A percentile compares a stretch with the other conserved stretches of the same genome.
Conservation (phyloP, 1,284 basidiomycete species). For the Sporisorium graminicola region DNA sequence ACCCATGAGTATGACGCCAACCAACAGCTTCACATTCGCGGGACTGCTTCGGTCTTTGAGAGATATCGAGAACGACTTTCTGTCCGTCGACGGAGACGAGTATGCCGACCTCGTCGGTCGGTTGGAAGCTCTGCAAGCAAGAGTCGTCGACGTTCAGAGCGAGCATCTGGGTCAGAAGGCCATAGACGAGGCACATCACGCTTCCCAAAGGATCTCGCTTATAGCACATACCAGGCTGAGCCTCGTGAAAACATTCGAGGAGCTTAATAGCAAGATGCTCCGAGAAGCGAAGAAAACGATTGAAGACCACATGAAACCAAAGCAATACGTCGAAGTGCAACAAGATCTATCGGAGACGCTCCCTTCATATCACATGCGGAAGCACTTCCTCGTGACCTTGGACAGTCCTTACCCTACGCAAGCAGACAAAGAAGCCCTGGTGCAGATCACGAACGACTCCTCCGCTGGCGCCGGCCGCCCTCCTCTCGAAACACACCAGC, state of each 20-base stretch:
- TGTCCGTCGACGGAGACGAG: neutral
- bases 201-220: neutral
- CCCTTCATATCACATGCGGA: slow-evolving; percentile 51
- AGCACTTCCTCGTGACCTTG: slow-evolving; percentile 57
- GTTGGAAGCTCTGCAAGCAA: neutral
- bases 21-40: neutral
- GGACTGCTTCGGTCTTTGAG: neutral
- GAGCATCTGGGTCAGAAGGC: neutral
- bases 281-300: neutral
- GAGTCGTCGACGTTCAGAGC: neutral
- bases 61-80: neutral
- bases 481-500: slow-evolving; percentile 33
- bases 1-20: neutral
- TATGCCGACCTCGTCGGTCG: neutral
- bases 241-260: neutral
- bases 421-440: slow-evolving; percentile 50
- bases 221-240: neutral
- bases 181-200: neutral
- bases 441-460: slow-evolving; percentile 45
- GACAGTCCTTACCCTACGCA: slow-evolving; percentile 57
- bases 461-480: neutral
- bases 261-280: no score
- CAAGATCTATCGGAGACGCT: slow-evolving; percentile 22
- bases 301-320: neutral
- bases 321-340: neutral